phyloP scores from a whole-genome alignment of 768 basidiomycete genomes.

The Leccinum rimulosum region DNA sequence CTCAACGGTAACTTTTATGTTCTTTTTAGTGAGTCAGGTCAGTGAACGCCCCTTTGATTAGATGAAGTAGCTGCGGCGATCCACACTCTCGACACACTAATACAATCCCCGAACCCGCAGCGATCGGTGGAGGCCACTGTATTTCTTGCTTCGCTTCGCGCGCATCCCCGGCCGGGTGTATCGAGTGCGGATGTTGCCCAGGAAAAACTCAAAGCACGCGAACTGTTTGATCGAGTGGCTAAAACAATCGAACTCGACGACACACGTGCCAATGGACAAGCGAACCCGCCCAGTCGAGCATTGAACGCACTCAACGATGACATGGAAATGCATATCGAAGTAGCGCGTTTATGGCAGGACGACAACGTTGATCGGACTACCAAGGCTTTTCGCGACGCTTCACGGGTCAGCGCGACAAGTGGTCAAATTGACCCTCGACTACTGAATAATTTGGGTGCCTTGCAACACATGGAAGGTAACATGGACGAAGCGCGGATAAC shows the following conservation, averaged over 20 bases:
- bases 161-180: conserved; percentile 75
- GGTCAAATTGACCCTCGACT: conserved; percentile 61
- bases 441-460: conserved; percentile 75
- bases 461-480: conserved; percentile 61
- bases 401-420: conserved; percentile 54
- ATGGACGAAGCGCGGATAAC: conserved; percentile 52
- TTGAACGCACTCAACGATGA: conserved; percentile 68
- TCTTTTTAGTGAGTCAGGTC: not conserved
- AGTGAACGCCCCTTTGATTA: conserved; percentile 28
- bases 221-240: conserved; percentile 73
- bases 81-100: conserved; percentile 75
- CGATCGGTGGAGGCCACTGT: conserved; percentile 80
- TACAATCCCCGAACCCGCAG: conserved; percentile 63
- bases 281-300: conserved; percentile 29
- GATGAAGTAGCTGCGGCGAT: conserved; percentile 85
- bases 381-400: conserved; percentile 71
- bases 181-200: conserved; percentile 68
- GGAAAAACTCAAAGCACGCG: conserved; percentile 72
- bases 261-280: conserved; percentile 42
- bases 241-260: conserved; percentile 70
- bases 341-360: conserved; percentile 85
- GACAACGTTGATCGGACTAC: conserved; percentile 73
- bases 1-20: conserved; percentile 58
- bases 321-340: conserved; percentile 85
- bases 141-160: conserved; percentile 88